Base-by-base conservation (phyloP, 176 grass and related monocot species). In the Pontederia paniculata region DNA sequence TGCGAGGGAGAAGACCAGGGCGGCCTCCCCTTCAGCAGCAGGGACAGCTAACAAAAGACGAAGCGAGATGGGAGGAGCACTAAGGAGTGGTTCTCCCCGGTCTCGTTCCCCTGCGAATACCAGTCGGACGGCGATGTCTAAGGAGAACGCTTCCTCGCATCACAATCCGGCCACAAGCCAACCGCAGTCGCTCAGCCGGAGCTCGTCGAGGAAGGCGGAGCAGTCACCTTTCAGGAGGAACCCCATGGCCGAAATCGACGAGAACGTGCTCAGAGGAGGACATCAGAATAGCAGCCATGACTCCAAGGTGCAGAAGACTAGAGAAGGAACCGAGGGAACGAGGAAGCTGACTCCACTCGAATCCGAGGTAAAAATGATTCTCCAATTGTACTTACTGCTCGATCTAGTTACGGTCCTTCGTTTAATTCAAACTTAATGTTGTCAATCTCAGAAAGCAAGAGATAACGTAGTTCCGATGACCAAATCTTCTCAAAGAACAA, bases 171-270 rank as follows among this genome's bases (percentile, higher is more conserved):
- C 48, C 52, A 7, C 60, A 17, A 11, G 67, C 12, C 84, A 88
- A 55, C 68, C 69, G 9, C 81, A 78, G 14, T 73, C 74, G 10
- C 77, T 91, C 57, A 98, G 93, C 66, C 68, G 83, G 37, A 98
- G 74, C 70, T 89, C 90, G 21, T 96, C 85, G 4, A 73, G 82
- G 77, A 95, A 89, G 66, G 81, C 81, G 0, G 89, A 95, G 58
- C 58, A 83, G 9, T 89, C 89, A 13, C 85, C 85, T 2, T 76
- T 58, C 41, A 63, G 78, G 9, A 83, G 90, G 61, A 89, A 84
- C 57, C 90, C 90, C 20, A 89, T 96, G 90, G n/a, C 79, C 0
- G 85, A 96, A 64, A 78, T 96, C 46, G 85, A 96, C 28, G 85
- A 86, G 54, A 96, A 96, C 52, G 12, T 74, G 0, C 65, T 81